These are phyloP conservation scores for Talaromyces pinophilus DNA, from an alignment of 2,329 filamentous ascomycete genomes.

Conservation along the genomic window DNA sequence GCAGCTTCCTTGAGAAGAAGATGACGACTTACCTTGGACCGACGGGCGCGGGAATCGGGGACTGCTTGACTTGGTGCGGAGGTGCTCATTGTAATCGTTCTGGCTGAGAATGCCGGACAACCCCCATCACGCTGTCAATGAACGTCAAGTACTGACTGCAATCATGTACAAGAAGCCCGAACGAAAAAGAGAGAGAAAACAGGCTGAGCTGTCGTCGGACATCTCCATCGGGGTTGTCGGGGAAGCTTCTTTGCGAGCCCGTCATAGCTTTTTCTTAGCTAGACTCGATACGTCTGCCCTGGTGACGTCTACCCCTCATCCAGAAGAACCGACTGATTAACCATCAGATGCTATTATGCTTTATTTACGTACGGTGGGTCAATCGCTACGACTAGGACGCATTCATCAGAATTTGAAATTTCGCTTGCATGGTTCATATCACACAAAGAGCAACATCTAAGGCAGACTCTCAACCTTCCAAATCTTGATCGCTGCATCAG, in stretches of 20 bases:
- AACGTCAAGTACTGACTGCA: not conserved
- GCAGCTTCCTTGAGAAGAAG: too few relatives aligned
- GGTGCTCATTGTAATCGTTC: constrained; percentile 15
- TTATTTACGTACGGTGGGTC: too few relatives aligned
- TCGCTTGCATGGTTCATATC: not conserved
- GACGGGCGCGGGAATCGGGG: constrained; percentile 23
- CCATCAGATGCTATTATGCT: not conserved
- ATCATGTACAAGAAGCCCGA: not conserved
- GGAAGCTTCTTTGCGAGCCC: not conserved
- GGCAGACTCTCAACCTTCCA: constrained; percentile 68
- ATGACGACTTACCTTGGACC: constrained; percentile 34
- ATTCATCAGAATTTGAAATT: not conserved
- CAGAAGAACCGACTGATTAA: not conserved
- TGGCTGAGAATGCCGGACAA: not conserved
- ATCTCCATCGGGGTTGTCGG: not conserved
- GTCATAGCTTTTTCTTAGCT: constrained; percentile 7
- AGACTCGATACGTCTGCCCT: not conserved
- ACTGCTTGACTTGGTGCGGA: constrained; percentile 2
- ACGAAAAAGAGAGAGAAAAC: too few relatives aligned
- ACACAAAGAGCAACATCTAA: constrained; percentile 25
- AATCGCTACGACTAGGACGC: not conserved
- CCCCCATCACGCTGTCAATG: not conserved
- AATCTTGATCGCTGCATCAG: constrained; percentile 86
- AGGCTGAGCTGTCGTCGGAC: not conserved
- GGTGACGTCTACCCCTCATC: not conserved